Conservation (phyloP, 768 basidiomycete genomes). For the Suillus tomentosus region DNA sequence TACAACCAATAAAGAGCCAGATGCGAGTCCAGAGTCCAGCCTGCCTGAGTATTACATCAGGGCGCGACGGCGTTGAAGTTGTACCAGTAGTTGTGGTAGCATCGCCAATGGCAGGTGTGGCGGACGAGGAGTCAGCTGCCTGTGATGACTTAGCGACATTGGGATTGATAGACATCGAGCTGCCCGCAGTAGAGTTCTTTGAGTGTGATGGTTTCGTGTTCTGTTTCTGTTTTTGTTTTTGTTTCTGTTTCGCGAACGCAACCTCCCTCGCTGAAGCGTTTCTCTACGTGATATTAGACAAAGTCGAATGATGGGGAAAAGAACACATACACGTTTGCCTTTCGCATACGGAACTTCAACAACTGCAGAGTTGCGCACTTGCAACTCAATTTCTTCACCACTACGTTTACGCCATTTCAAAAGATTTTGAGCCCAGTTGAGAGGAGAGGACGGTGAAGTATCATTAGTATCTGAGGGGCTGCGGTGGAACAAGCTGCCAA, state of each 20-base stretch:
- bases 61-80: neutral
- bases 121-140: neutral
- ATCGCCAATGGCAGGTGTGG: neutral
- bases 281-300: neutral
- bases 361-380: too few relatives aligned
- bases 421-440: neutral
- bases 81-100: too few relatives aligned
- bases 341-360: neutral
- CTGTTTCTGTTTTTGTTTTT: neutral
- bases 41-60: neutral
- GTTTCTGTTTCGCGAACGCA: neutral
- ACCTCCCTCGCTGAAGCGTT: neutral
- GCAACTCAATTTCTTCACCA: neutral
- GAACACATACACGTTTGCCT: neutral
- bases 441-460: neutral
- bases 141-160: neutral
- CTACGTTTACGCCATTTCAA: neutral
- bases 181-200: neutral
- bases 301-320: too few relatives aligned
- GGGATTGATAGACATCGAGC: neutral
- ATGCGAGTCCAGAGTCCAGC: neutral
- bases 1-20: neutral
- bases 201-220: neutral
- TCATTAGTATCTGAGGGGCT: neutral
- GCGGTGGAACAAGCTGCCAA: neutral